Percentiles rank a stretch among this genome's conserved stretches.
phyloP scores from a whole-genome alignment of 257 asterid species.

The Forsythia suspensa region DNA sequence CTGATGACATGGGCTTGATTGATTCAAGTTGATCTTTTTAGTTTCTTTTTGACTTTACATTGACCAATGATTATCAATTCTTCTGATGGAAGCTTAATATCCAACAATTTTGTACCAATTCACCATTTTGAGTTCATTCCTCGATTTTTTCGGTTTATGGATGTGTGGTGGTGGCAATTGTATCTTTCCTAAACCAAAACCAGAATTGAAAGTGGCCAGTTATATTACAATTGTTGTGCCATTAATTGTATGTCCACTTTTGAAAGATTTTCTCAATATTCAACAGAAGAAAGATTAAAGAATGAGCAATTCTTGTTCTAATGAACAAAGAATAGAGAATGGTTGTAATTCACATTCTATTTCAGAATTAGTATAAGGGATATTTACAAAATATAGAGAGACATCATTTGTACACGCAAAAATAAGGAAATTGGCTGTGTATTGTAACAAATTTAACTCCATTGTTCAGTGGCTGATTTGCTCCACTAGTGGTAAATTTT shows the following conservation, averaged over 20 bases:
- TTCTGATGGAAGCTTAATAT: not conserved
- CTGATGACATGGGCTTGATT: not conserved
- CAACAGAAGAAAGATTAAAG: not conserved
- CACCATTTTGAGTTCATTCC: not conserved
- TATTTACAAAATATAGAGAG: no score
- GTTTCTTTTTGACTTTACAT: not conserved
- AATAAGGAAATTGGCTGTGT: no score
- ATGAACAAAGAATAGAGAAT: no score
- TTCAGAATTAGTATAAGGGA: no score
- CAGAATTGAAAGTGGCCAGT: not conserved
- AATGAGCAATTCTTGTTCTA: no score
- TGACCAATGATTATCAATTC: conserved; percentile 10
- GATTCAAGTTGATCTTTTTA: not conserved
- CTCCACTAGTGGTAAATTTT: not conserved
- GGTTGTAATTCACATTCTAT: no score
- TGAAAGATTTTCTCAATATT: not conserved
- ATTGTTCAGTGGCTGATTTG: not conserved
- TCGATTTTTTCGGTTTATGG: not conserved
- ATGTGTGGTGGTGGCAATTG: not conserved
- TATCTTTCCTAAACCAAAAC: not conserved
- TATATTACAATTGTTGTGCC: not conserved
- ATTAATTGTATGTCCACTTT: not conserved
- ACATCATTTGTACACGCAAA: no score
- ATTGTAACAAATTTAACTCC: no score
- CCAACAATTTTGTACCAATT: not conserved